These are phyloP conservation scores for Fusarium continuum DNA, from an alignment of 2,329 filamentous ascomycete species.

Conservation along the genomic window DNA sequence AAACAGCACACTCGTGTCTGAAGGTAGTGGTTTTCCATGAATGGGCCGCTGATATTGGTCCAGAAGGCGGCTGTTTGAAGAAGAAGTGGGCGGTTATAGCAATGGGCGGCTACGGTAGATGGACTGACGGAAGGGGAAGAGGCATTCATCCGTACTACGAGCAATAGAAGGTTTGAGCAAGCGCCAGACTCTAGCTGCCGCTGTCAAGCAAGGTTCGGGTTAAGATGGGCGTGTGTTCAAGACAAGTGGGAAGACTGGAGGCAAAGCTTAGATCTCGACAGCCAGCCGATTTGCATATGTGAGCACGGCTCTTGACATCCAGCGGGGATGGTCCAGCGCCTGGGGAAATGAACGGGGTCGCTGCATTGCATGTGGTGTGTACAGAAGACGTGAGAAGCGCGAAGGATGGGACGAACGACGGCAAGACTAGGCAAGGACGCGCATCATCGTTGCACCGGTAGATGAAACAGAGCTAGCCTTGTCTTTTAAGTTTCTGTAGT, in stretches of 20 bases:
- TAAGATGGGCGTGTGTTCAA: background rate
- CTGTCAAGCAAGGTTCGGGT: background rate
- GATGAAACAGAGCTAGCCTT: constrained; percentile 7
- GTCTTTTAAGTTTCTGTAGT: background rate
- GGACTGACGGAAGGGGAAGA: constrained; percentile 7
- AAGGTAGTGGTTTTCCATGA: constrained; percentile 52
- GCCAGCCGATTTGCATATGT: constrained; percentile 41
- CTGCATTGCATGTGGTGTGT: constrained; percentile 41
- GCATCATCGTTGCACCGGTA: constrained; percentile 33
- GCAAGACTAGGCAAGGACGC: constrained; percentile 32
- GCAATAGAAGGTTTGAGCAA: constrained; percentile 36
- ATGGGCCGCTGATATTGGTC: constrained; percentile 63
- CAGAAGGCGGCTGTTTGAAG: constrained; percentile 57
- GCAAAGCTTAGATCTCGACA: constrained; percentile 26
- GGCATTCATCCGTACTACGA: constrained; percentile 17
- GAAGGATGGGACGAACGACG: constrained; percentile 18
- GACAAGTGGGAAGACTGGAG: background rate
- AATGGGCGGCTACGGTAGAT: constrained; percentile 37
- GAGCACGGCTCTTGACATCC: constrained; percentile 22
- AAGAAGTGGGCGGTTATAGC: constrained; percentile 40
- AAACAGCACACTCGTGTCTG: constrained; percentile 64
- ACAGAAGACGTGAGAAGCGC: constrained; percentile 14
- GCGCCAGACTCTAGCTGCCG: constrained; percentile 29
- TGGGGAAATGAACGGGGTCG: constrained; percentile 43
- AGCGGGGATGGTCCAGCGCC: constrained; percentile 18